Conservation (phyloP, 164 flowering plant species). For the Berberis vulgaris region DNA sequence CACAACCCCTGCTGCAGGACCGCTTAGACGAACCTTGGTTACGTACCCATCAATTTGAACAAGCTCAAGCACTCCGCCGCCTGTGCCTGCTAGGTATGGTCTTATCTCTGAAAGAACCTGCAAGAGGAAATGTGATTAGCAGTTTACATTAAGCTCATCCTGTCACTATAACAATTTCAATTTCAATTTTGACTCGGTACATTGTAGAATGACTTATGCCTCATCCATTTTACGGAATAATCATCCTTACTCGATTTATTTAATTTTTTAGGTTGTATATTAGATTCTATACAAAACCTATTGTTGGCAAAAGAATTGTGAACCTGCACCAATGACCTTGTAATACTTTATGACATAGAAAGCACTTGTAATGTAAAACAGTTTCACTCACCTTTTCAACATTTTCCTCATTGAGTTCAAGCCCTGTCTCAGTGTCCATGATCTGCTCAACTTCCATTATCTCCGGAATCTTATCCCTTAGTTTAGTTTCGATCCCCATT, state of each 20-base stretch:
- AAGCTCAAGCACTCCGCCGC: conserved; percentile 79
- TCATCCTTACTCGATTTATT: too few relatives aligned
- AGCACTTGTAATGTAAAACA: neutral
- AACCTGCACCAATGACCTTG: too few relatives aligned
- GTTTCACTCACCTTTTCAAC: conserved; percentile 60
- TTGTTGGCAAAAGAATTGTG: too few relatives aligned
- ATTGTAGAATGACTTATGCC: too few relatives aligned
- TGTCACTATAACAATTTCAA: too few relatives aligned
- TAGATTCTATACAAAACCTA: too few relatives aligned
- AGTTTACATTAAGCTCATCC: neutral
- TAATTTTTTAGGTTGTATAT: too few relatives aligned
- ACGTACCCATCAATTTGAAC: conserved; percentile 53
- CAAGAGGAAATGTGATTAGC: conserved; percentile 7
- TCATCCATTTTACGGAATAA: too few relatives aligned
- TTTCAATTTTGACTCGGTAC: too few relatives aligned
- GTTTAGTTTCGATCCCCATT: conserved; percentile 79
- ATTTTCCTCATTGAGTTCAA: conserved; percentile 76
- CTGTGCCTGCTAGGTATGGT: conserved; percentile 79
- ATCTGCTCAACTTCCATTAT: conserved; percentile 85
- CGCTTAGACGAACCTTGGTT: conserved; percentile 65
- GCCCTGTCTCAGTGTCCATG: conserved; percentile 76
- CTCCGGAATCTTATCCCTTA: conserved; percentile 82
- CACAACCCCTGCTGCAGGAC: conserved; percentile 88
- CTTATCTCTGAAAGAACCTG: conserved; percentile 88
- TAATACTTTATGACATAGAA: too few relatives aligned